Conservation (phyloP, 345 rosid species). For the Psidium friedrichsthalianum region DNA sequence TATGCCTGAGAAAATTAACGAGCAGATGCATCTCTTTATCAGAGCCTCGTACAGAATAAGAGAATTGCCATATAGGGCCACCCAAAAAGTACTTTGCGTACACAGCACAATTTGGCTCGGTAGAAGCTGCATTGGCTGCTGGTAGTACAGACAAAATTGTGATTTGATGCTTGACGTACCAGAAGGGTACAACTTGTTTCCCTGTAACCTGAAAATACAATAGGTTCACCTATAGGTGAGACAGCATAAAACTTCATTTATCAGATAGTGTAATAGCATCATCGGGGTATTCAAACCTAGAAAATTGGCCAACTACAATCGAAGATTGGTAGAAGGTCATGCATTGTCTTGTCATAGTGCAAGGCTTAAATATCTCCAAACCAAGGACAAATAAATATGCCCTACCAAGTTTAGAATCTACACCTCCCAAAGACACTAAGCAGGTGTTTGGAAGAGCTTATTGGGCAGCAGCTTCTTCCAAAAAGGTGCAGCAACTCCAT, state of each 20-base stretch:
- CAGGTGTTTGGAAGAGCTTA: background rate
- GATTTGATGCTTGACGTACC: background rate
- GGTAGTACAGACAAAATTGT: conserved; percentile 3
- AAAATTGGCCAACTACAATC: background rate
- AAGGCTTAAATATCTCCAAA: background rate
- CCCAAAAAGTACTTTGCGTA: background rate
- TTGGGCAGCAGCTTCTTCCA: background rate
- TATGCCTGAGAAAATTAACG: conserved; percentile 33
- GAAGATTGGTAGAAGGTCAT: background rate
- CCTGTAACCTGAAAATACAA: background rate
- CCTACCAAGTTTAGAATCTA: background rate
- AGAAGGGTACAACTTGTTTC: background rate
- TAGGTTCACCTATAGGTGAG: background rate
- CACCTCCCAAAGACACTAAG: background rate
- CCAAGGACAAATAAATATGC: background rate
- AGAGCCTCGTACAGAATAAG: conserved; percentile 4
- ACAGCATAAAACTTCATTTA: background rate
- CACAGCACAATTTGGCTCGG: background rate
- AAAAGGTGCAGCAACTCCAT: background rate
- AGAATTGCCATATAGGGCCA: background rate
- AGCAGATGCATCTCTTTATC: conserved; percentile 29
- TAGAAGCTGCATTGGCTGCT: background rate
- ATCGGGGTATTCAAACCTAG: background rate
- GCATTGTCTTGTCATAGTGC: background rate
- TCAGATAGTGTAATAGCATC: background rate